phyloP scores from a whole-genome alignment of 345 rosid species.

The Gossypium ekmanianum region DNA sequence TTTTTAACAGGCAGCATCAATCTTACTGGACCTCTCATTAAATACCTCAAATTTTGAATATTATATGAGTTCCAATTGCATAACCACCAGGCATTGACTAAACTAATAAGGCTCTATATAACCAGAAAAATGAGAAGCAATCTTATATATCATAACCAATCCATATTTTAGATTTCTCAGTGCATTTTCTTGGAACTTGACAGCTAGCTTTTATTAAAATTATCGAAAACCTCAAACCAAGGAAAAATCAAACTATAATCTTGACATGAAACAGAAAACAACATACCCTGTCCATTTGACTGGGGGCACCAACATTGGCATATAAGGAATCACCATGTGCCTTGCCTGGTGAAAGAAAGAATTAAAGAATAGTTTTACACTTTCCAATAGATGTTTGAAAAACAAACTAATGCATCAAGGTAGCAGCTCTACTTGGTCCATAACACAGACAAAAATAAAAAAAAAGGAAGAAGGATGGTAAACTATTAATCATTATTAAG shows the following conservation, averaged over 20 bases:
- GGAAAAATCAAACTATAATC: slow-evolving; percentile 18
- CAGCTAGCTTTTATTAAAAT: not conserved
- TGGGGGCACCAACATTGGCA: slow-evolving; percentile 99
- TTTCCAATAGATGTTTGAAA: slow-evolving; percentile 1
- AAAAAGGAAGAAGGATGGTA: not conserved
- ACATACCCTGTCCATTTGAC: slow-evolving; percentile 89
- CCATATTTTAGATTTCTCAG: not conserved
- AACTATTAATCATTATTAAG: not conserved
- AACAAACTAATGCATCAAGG: not conserved
- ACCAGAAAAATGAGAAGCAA: not conserved
- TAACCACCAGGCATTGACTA: not conserved
- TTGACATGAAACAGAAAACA: slow-evolving; percentile 20
- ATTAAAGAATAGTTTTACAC: slow-evolving; percentile 13
- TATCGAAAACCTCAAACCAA: not conserved
- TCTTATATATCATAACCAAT: not conserved
- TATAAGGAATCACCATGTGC: slow-evolving; percentile 93
- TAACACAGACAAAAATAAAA: not conserved
- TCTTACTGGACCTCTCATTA: not conserved
- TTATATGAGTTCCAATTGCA: not conserved
- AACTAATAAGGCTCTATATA: not conserved
- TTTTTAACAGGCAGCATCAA: not conserved
- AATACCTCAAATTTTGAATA: not conserved
- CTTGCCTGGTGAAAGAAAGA: slow-evolving; percentile 65
- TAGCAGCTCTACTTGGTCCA: not conserved
- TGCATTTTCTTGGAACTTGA: not conserved